These are phyloP conservation scores for Perilla frutescens DNA, from an alignment of 257 asterid species.

Conservation along the genomic window DNA sequence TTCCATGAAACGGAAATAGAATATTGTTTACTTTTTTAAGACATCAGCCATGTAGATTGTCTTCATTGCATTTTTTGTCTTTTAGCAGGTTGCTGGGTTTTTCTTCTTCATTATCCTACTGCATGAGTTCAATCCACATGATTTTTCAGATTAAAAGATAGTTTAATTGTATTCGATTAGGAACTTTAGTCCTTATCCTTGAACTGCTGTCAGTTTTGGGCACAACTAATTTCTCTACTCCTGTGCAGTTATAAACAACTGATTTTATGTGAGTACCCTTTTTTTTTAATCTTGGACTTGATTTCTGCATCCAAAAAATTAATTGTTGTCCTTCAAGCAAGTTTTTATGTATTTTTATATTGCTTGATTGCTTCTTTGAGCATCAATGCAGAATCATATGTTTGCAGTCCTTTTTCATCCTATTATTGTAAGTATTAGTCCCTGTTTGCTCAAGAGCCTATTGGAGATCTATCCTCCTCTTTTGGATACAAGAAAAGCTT, in stretches of 20 bases:
- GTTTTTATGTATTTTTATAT: background rate
- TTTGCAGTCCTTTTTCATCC: conserved; percentile 3
- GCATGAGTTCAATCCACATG: background rate
- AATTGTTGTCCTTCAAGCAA: background rate
- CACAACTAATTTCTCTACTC: background rate
- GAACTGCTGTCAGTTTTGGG: background rate
- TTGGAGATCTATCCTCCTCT: background rate
- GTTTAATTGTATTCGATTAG: background rate
- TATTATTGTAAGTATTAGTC: background rate
- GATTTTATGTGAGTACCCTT: background rate
- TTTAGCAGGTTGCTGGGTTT: background rate
- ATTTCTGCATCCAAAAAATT: no score
- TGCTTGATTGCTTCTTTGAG: background rate
- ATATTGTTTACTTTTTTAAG: background rate
- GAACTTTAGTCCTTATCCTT: background rate
- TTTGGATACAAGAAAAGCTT: background rate
- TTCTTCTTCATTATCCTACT: background rate
- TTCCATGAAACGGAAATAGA: background rate
- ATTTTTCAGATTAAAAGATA: background rate
- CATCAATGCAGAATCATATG: background rate
- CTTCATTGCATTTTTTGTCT: background rate
- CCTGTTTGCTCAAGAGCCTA: background rate
- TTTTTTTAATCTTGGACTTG: background rate
- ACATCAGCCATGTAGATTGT: background rate
- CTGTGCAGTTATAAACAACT: background rate